A percentile compares a stretch with the other conserved stretches of the same genome.
Conservation (phyloP, 2,329 filamentous ascomycete species). For the Cylindrodendrum hubeiense region DNA sequence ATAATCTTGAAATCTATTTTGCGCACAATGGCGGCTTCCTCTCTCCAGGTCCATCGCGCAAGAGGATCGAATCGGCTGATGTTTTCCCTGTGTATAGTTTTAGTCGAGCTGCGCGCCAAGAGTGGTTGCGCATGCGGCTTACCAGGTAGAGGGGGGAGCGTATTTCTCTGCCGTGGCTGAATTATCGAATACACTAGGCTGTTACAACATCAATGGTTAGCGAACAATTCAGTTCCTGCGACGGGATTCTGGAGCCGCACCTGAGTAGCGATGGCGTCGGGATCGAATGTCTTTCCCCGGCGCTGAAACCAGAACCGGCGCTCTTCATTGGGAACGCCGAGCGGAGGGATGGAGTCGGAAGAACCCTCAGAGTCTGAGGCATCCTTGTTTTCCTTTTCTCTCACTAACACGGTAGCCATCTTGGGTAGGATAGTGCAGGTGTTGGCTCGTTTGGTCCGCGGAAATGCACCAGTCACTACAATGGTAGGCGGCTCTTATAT, state of each 20-base stretch:
- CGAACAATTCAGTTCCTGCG: not conserved
- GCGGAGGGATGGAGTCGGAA: conserved; percentile 10
- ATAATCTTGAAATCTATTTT: conserved; percentile 59
- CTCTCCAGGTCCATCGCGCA: conserved; percentile 57
- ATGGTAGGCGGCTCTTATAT: conserved; percentile 13
- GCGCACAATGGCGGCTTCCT: conserved; percentile 52
- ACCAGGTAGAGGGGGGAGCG: conserved; percentile 15
- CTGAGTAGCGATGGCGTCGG: conserved; percentile 22
- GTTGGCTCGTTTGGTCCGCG: not conserved
- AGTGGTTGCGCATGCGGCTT: not conserved
- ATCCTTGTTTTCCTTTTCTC: conserved; percentile 16
- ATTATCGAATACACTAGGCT: conserved; percentile 24
- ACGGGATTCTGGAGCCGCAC: not conserved
- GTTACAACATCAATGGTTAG: not conserved
- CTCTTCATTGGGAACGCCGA: conserved; percentile 29
- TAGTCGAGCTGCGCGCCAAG: not conserved
- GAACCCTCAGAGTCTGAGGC: conserved; percentile 11
- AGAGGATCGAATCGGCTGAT: conserved; percentile 61
- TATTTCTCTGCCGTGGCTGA: conserved; percentile 22
- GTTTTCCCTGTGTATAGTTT: conserved; percentile 52
- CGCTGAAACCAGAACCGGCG: conserved; percentile 51
- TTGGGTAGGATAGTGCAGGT: not conserved
- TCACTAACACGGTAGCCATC: conserved; percentile 18
- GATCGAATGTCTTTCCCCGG: conserved; percentile 27
- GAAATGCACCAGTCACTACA: not conserved